Conservation (phyloP, 1,284 basidiomycete genomes). For the Malassezia brasiliensis region DNA sequence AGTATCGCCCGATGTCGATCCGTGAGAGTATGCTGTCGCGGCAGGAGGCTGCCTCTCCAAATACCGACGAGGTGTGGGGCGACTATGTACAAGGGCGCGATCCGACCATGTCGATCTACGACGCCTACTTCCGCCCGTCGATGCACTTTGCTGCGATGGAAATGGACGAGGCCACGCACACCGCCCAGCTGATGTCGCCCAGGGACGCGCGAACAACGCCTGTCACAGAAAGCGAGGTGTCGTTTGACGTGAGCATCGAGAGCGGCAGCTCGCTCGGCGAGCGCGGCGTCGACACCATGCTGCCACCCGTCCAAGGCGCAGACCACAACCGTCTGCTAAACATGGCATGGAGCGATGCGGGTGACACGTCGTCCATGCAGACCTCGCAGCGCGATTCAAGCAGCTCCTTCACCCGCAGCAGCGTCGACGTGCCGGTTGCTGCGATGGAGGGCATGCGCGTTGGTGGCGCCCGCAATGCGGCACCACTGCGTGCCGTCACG, state of each 20-base stretch:
- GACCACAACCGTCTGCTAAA: slow-evolving; percentile 5
- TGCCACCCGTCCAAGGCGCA: slow-evolving; percentile 14
- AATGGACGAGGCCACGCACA: background rate
- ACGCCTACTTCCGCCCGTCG: slow-evolving; percentile 13
- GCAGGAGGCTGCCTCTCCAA: background rate
- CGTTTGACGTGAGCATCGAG: background rate
- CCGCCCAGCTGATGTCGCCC: too few species aligned
- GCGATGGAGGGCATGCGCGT: background rate
- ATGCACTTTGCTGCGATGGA: background rate
- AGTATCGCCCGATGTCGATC: background rate
- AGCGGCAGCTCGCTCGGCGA: slow-evolving; percentile 3
- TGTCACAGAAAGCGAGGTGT: background rate
- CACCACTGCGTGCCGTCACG: background rate
- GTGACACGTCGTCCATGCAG: background rate
- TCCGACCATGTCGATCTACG: slow-evolving; percentile 13
- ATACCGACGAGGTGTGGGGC: background rate
- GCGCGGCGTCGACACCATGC: slow-evolving; percentile 30
- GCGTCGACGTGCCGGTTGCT: background rate
- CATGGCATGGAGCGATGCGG: background rate
- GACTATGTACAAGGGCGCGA: slow-evolving; percentile 1
- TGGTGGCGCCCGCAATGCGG: too few species aligned
- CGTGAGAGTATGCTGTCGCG: background rate
- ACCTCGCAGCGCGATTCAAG: background rate
- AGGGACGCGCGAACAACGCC: too few species aligned
- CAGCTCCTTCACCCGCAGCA: background rate